Base-by-base conservation (phyloP, 2,329 filamentous ascomycete genomes). In the Aureobasidium melanogenum region DNA sequence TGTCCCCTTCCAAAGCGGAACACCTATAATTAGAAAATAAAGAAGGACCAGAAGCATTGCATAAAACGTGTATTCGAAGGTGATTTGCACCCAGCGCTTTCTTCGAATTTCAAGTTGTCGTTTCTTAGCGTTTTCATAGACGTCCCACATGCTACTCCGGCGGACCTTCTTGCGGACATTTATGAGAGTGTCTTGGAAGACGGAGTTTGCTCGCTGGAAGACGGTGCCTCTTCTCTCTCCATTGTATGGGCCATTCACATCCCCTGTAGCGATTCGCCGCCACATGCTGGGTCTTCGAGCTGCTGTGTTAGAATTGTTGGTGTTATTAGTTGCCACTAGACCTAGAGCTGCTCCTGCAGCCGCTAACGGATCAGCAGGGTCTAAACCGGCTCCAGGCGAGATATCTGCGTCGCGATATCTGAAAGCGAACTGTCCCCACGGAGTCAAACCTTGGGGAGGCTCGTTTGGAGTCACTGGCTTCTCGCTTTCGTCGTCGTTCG, bases 21-120 rank as follows among this genome's bases (percentile, higher is more conserved):
- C 62, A 8, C 77, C 78, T 14, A 80, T 67, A 1, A 79, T 68
- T n/a, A 79, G 73, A 22, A 80, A 77, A 61, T 79, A 79, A 30
- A 77, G 67, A 61, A 79, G 74, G 12, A 67, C 68, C 2, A 75
- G 17, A 48, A 75, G 64, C 12, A 76, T 38, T 1, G 69, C 38
- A 55, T 78, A 78, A 28, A 75, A 65, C 36, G 67, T 63, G 50
- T 72, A 75, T 65, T 77, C 73, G 58, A 78, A 77, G 7, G 69
- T 56, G 2, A 72, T n/a, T 56, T 75, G 73, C 26, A 71, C 70
- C 70, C 71, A 74, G 48, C 70, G 67, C 48, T 64, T 65, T 12
- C 67, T 62, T 59, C 67, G 64, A 28, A 68, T 24, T 15, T 66
- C 47, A 22, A 52, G 47, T 22, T 64, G 61, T 19, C 65, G 60